Base-by-base conservation (phyloP, 371 early-diverging fungal genomes). In the Mucor saturninus region DNA sequence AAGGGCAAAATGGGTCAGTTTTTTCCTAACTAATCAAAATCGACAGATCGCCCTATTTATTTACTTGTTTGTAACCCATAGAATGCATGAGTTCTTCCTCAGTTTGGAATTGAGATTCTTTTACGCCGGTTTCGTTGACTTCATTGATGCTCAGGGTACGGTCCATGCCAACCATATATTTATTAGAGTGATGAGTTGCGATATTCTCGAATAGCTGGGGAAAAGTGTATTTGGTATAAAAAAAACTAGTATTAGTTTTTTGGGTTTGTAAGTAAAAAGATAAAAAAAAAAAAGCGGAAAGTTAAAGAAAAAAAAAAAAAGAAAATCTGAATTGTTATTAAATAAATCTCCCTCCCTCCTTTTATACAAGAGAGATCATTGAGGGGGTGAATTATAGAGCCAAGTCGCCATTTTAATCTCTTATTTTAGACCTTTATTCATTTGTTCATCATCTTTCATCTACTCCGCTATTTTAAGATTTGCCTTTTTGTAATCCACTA, bases 1-100 rank as follows among this genome's bases (percentile, higher is more conserved):
- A 46, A 11, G 30, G 21, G 21, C 6, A 49, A 62, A 64, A 32
- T 42, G 1, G 31, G 2, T 42, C 14, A 56, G 11, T 45, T 32
- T 21, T 35, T 11, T 7, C 4, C 26, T 13, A 42, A 14, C 26
- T 39, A 50, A 50, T 28, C 54, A 39, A 15, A 26, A 21, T 21
- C 14, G 26, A 26, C 10, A 38, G 39, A 54, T 42, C 42, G 29
- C 3, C 29, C 4, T 38, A 1, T 21, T 21, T 21, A 0, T 38
- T 56, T 68, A 80, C 85, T 76, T 83, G 85, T 59, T 85, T 85
- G 66, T 85, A 85, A 54, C 85, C 85, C 60, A 85, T 76, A 35
- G 79, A 80, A 8, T 79, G 80, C 46, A 83, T 70, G 45, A 83
- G 60, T 39, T 74, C 78, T 49, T 74, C 74, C 54, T 85, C 83